Evolutionary conservation across 129 eudicot genomes (phyloP), one percentile per base, ranked within the genome.

Genomic region (Flaveria bidentis): DNA sequence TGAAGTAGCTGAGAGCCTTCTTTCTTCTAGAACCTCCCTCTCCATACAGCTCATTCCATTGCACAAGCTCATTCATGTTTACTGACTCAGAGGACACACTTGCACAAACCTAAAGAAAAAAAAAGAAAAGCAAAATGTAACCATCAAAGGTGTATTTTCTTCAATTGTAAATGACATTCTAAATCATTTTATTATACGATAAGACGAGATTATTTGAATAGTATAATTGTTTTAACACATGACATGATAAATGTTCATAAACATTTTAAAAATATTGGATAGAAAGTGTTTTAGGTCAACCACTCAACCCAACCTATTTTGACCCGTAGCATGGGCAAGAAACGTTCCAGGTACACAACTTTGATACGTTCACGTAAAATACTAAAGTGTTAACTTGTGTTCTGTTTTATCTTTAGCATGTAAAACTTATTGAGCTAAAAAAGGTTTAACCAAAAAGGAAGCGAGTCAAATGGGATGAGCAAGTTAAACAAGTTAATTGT

Each of bases 21-120:
- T 87, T 91, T 87, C 81, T 86, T 78, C 97, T 83, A 1, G 92
- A 91, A 30, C 95, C 97, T 65, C 97, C 97, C 69, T 88, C 95
- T 3, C 95, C 97, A 72, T 91, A 91, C 7, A 86, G 84, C 50
- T 88, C 97, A 62, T 91, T 91, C 97, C 97, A 91, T 72, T 91
- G 90, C 69, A 85, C 77, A 33, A 88, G 92, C 88, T 88, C 90
- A 2, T 83, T 88, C 95, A 91, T 91, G 84, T 85, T 91, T 55
- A 77, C 86, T 3, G 95, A 86, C 79, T 88, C 97, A 1, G 87
- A 85, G 6, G 97, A 88, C 11, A 91, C 95, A 67, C 97, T 88
- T 15, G 97, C 95, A 82, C 95, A 91, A 66, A 91, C 97, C 97
- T 88, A 42, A n/a, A 50, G 10, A 45, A 9, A 45, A 20, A 45